Conservation (phyloP, 176 grass and related monocot genomes). For the Bonia amplexicaulis region DNA sequence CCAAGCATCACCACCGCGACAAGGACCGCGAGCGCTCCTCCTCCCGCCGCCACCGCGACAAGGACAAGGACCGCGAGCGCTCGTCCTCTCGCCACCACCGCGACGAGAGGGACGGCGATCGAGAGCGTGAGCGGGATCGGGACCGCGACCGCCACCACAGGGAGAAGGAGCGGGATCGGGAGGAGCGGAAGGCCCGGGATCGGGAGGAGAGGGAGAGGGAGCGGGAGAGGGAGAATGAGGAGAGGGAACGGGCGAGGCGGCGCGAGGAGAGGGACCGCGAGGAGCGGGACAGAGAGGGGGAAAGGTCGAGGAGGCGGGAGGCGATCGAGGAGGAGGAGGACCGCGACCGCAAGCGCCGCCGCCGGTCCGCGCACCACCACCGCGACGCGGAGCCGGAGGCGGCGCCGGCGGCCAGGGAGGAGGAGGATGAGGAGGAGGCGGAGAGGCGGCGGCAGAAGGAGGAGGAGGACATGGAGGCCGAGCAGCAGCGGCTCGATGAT, state of each 20-base stretch:
- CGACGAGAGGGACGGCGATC: slow-evolving; percentile 38
- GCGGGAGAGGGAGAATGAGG: slow-evolving; percentile 32
- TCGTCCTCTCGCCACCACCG: slow-evolving; percentile 31
- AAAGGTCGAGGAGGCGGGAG: slow-evolving; percentile 48
- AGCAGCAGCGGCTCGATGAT: slow-evolving; percentile 80
- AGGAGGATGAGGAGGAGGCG: slow-evolving; percentile 47
- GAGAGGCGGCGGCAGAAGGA: slow-evolving; percentile 45
- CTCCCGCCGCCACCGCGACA: slow-evolving; percentile 26
- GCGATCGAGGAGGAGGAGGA: slow-evolving; percentile 40
- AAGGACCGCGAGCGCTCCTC: slow-evolving; percentile 25
- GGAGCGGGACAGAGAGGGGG: slow-evolving; percentile 39
- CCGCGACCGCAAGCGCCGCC: slow-evolving; percentile 57
- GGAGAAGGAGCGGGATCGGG: slow-evolving; percentile 27
- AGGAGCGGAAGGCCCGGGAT: slow-evolving; percentile 36
- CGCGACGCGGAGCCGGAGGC: slow-evolving; percentile 45
- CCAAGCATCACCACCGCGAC: slow-evolving; percentile 40
- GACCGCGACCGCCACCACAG: slow-evolving; percentile 33
- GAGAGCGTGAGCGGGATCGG: slow-evolving; percentile 43
- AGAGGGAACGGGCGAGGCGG: slow-evolving; percentile 37
- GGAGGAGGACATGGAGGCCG: slow-evolving; percentile 81
- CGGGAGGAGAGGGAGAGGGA: slow-evolving; percentile 22
- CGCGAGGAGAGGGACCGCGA: slow-evolving; percentile 54
- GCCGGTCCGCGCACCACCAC: slow-evolving; percentile 47
- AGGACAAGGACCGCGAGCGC: slow-evolving; percentile 17
- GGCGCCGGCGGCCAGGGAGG: slow-evolving; percentile 22